A percentile compares a stretch with the other conserved stretches of the same genome.
These are phyloP conservation scores for Pilobolus umbonatus DNA, from an alignment of 192 early-diverging fungal species.

Conservation along the genomic window DNA sequence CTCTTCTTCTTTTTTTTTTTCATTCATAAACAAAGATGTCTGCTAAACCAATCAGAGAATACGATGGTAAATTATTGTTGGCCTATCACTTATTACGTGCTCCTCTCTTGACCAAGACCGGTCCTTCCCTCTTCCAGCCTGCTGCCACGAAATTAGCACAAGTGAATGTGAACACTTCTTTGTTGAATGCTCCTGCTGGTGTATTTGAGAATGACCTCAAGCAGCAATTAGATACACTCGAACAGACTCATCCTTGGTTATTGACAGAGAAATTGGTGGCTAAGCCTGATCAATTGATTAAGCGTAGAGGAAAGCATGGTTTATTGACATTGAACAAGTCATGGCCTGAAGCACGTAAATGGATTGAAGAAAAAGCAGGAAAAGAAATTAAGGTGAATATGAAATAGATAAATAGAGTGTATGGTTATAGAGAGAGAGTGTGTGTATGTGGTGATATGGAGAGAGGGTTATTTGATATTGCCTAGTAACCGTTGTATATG, in stretches of 20 bases:
- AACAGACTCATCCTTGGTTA: conserved; percentile 84
- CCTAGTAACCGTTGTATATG: not conserved
- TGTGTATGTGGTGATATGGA: not conserved
- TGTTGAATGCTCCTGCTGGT: conserved; percentile 48
- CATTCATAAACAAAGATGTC: conserved; percentile 16
- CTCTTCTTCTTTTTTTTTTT: conserved; percentile 12
- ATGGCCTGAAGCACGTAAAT: conserved; percentile 82
- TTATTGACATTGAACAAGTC: conserved; percentile 88
- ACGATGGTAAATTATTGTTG: conserved; percentile 96
- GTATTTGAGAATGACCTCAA: conserved; percentile 66
- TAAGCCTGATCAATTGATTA: conserved; percentile 98
- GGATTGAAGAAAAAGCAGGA: conserved; percentile 89
- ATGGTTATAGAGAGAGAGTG: not conserved
- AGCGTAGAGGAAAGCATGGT: conserved; percentile 95
- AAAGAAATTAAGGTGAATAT: conserved; percentile 68
- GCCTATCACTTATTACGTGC: conserved; percentile 80
- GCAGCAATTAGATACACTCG: conserved; percentile 52
- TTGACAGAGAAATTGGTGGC: conserved; percentile 80
- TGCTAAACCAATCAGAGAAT: conserved; percentile 52
- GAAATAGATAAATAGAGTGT: not conserved
- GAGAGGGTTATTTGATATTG: not conserved
- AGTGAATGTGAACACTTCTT: conserved; percentile 62
- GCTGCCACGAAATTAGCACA: conserved; percentile 75
- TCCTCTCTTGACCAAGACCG: conserved; percentile 49
- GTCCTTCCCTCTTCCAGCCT: conserved; percentile 61